A percentile compares a stretch with the other conserved stretches of the same genome.
Conservation (phyloP, 176 grass and related monocot species). For the Elaeis guineensis region DNA sequence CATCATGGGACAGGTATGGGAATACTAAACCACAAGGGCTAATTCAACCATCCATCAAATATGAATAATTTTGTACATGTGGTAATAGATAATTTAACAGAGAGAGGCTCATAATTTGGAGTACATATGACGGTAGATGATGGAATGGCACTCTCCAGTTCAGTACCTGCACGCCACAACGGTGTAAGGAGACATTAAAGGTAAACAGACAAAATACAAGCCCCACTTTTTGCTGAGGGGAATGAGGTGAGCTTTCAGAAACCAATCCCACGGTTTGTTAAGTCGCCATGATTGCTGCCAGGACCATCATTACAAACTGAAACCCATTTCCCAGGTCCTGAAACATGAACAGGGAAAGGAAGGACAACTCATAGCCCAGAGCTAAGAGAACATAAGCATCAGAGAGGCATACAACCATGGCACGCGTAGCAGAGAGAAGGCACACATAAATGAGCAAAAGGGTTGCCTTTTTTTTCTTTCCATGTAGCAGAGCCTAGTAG, state of each 20-base stretch:
- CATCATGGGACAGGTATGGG: no score
- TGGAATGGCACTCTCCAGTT: no score
- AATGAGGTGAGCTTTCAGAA: neutral
- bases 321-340: neutral
- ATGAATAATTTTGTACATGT: no score
- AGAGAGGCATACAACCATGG: neutral
- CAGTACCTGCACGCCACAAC: no score
- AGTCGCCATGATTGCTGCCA: constrained; percentile 20
- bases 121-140: no score
- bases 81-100: no score
- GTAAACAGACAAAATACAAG: neutral
- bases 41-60: no score
- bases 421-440: neutral
- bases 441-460: neutral
- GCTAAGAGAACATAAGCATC: neutral
- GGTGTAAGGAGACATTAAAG: no score
- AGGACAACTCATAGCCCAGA: neutral
- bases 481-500: no score
- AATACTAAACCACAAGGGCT: no score
- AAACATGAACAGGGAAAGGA: neutral
- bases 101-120: no score
- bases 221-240: neutral
- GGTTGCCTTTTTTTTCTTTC: neutral
- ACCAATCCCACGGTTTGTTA: neutral
- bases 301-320: constrained; percentile 21